These are phyloP conservation scores for Massariosphaeria phaeospora DNA, from an alignment of 495 filamentous ascomycete genomes.

Conservation along the genomic window DNA sequence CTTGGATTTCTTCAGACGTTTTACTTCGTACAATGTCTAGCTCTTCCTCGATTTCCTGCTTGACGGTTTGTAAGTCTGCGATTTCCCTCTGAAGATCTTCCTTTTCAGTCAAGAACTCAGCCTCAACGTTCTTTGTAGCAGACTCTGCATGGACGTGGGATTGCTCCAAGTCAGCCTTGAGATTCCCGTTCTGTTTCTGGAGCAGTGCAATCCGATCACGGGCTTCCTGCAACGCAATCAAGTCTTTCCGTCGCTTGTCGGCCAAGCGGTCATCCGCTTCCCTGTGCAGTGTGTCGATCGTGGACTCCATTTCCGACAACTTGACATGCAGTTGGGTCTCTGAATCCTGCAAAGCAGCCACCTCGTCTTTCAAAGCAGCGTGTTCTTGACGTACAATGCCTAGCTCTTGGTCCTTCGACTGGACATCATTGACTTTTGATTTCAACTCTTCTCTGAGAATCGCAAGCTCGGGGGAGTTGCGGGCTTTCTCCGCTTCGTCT, in stretches of 20 bases:
- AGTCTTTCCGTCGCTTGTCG: slow-evolving; percentile 5
- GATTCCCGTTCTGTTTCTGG: slow-evolving; percentile 10
- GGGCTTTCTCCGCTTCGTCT: neutral
- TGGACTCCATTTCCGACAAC: neutral
- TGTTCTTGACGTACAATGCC: neutral
- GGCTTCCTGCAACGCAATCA: slow-evolving; percentile 12
- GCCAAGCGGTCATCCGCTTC: neutral
- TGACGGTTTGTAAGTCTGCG: neutral
- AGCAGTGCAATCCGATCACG: neutral
- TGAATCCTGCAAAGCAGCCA: neutral
- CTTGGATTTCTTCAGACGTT: neutral
- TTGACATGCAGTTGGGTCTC: neutral
- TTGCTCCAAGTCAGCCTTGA: slow-evolving; percentile 13
- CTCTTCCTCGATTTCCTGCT: slow-evolving; percentile 2
- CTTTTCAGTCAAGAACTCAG: slow-evolving; percentile 1
- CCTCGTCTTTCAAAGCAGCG: neutral
- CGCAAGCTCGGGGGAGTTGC: neutral
- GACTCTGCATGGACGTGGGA: neutral
- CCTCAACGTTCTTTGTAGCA: slow-evolving; percentile 1
- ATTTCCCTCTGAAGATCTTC: slow-evolving; percentile 4
- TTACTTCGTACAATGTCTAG: neutral
- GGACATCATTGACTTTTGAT: neutral
- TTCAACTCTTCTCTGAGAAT: neutral
- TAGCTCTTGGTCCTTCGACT: slow-evolving; percentile 4
- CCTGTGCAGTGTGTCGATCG: slow-evolving; percentile 10